Conservation (phyloP, 192 early-diverging fungal genomes). For the Gigaspora rosea region DNA sequence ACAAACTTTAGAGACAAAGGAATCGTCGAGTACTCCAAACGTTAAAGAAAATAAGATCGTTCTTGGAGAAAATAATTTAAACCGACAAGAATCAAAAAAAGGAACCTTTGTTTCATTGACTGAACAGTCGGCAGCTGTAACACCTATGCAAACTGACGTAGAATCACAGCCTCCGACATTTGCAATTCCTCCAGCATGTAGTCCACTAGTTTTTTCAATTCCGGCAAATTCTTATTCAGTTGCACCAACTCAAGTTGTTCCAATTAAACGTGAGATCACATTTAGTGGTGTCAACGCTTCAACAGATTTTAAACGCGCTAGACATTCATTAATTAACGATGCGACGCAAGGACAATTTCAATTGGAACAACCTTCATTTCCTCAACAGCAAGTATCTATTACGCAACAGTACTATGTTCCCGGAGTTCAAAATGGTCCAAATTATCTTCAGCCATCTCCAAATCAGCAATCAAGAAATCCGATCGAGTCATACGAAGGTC, state of each 20-base stretch:
- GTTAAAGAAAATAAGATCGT: too few species aligned
- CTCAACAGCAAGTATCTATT: slow-evolving; percentile 4
- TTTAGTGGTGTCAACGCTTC: neutral
- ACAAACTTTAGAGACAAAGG: too few species aligned
- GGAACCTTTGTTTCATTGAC: neutral
- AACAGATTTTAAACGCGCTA: neutral
- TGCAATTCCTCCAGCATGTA: too few species aligned
- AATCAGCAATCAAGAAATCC: neutral
- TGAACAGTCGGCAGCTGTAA: neutral
- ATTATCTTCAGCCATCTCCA: neutral
- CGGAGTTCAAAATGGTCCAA: too few species aligned
- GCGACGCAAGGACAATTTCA: neutral
- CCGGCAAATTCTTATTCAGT: slow-evolving; percentile 19
- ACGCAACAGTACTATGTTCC: neutral
- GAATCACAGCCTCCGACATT: neutral
- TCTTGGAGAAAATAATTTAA: too few species aligned
- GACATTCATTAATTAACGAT: neutral
- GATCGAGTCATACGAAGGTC: neutral
- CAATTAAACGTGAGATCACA: neutral
- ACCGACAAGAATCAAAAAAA: too few species aligned
- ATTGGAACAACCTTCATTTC: neutral
- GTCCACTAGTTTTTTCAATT: slow-evolving; percentile 3
- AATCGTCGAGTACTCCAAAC: too few species aligned
- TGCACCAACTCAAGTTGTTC: neutral
- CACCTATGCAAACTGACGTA: neutral